Base-by-base conservation (phyloP, 257 asterid species). In the Gynochthodes officinalis region DNA sequence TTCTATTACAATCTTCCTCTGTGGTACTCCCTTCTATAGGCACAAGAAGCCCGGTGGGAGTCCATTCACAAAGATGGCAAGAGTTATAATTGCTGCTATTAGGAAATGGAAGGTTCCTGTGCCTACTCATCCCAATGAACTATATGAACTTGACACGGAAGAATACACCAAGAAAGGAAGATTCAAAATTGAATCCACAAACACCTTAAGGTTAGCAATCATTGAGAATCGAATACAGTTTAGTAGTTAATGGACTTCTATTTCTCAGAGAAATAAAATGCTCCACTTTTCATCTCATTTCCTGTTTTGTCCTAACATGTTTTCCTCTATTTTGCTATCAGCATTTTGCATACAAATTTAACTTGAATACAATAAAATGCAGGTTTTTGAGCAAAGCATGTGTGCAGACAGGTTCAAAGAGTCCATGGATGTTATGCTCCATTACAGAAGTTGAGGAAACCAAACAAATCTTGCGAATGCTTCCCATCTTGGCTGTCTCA, bases 391-490 rank as follows among this genome's bases (percentile, higher is more conserved):
- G 84, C 81, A 93, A 86, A 73, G 98, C 98, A n/a, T 78, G 91
- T 59, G 96, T 91, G 19, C 77, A 71, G 71, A 84, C 89, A 12
- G 86, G 84, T 55, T 71, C 89, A 58, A 81, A 78, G 0, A 84
- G 85, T 69, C 90, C 92, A 16, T 93, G 97, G 98, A 72, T 85
- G 80, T 81, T 90, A 32, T 87, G 95, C 78, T 62, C 97, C 11
- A 86, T 93, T 30, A 93, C 98, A 4, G 91, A 90, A 85, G 97
- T 93, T 6, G 98, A 93, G 80, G 98, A 93, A 73, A 89, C 97
- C 15, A 93, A 93, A 66, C 96, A 87, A 66, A 90, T 93, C 86
- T 75, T 93, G 42, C 76, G 90, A 59, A 89, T 93, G 95, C 67
- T 93, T 62, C 98, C 97, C 2, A 85, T 93, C 30, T 67, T 89